Evolutionary conservation across 2,329 filamentous ascomycete genomes (phyloP).

Genomic region (Eutypella sp.): DNA sequence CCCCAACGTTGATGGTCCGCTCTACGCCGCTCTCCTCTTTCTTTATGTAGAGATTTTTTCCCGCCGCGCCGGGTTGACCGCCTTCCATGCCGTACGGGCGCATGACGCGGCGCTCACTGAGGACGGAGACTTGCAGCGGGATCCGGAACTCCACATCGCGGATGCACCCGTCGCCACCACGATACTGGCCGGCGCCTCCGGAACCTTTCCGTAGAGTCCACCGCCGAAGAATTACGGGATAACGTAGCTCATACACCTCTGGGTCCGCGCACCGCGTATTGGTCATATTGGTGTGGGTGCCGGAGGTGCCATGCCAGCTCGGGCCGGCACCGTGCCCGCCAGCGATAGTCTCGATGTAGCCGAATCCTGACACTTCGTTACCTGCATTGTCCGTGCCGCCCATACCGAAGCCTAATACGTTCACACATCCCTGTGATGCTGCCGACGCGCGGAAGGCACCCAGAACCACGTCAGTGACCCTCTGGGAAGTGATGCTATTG

Average conservation of each 20-base stretch:
- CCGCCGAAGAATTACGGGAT: constrained; percentile 61
- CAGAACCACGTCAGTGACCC: constrained; percentile 14
- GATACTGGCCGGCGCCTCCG: constrained; percentile 54
- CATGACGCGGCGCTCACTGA: constrained; percentile 67
- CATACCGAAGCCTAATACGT: constrained; percentile 69
- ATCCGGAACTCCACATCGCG: constrained; percentile 69
- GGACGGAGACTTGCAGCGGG: constrained; percentile 63
- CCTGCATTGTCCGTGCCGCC: constrained; percentile 18
- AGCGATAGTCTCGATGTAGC: constrained; percentile 73
- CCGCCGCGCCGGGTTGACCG: constrained; percentile 60
- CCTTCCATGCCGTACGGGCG: constrained; percentile 68
- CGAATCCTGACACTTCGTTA: constrained; percentile 47
- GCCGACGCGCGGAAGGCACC: constrained; percentile 37
- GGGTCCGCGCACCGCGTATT: constrained; percentile 70
- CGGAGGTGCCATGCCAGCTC: constrained; percentile 61
- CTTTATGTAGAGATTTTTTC: constrained; percentile 63
- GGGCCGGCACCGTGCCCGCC: constrained; percentile 66
- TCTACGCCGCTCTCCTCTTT: constrained; percentile 13
- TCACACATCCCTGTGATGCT: constrained; percentile 73
- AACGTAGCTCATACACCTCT: constrained; percentile 65
- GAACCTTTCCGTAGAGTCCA: constrained; percentile 55
- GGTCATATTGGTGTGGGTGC: constrained; percentile 72
- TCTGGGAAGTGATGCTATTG: constrained; percentile 18
- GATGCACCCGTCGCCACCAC: constrained; percentile 63
- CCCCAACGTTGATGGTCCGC: constrained; percentile 16